Base-by-base conservation (phyloP, 768 basidiomycete species). In the Tylopilus cervinicoccineus region DNA sequence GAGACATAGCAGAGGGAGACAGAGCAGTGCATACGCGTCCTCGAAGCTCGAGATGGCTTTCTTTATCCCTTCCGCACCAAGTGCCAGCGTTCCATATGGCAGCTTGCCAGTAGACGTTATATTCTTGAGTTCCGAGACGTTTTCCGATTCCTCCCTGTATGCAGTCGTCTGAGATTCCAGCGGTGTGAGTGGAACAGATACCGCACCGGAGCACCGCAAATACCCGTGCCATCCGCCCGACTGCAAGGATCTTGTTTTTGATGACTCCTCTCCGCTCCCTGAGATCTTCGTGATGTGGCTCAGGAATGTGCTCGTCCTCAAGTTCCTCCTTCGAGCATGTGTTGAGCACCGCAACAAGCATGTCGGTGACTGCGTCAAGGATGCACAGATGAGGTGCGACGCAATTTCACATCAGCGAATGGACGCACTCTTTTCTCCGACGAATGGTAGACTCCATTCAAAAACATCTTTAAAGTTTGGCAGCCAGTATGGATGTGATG, bases 391-490 rank as follows among this genome's bases (percentile, higher is more conserved):
- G 37, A 36, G 42, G 19, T 17, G 19, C 16, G 9, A 5, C 7
- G 16, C 20, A 17, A 19, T 12, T 2, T 22, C n/a, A n/a, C 16
- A 19, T 14, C 10, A 42, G 12, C 17, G 11, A 13, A 22, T 27
- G 1, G 3, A 72, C 89, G 46, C 52, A 94, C 94, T 96, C 73
- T 98, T 98, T 55, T 91, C 84, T 44, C 93, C 94, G 5, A 98
- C 93, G 64, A 98, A 98, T 0, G 95, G 95, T 48, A 98, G 66
- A 76, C 88, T 91, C 95, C 94, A 98, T 11, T 93, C 95, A 64
- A 98, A 98, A 26, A 92, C 93, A 62, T 98, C 91, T 81, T 94
- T 94, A 59, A 96, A 96, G 71, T 96, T 96, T 0, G 94, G 94
- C 26, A 98, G 66, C 92, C 93, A 94, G 67, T 91, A 96, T 5